Conservation (phyloP, 495 filamentous ascomycete species). For the Aspergillus bertholletiae region DNA sequence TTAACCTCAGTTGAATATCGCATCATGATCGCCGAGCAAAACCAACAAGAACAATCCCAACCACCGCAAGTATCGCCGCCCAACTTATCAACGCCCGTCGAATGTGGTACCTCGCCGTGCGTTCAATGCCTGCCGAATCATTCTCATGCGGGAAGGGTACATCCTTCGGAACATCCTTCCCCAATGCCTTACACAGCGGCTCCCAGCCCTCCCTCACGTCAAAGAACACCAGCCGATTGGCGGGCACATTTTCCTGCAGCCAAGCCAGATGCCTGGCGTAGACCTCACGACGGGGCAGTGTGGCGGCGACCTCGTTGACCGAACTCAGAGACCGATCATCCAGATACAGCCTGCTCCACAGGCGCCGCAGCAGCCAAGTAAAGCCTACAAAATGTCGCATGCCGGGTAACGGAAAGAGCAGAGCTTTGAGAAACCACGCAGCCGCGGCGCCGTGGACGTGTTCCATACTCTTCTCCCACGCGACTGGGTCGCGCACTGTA, state of each 20-base stretch:
- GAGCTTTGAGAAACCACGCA: slow-evolving; percentile 15
- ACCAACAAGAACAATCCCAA: neutral
- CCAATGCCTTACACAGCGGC: slow-evolving; percentile 46
- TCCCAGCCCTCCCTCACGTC: slow-evolving; percentile 47
- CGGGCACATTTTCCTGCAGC: slow-evolving; percentile 37
- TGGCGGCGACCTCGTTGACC: too few species aligned
- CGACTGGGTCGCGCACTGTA: slow-evolving; percentile 19
- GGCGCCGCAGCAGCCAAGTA: slow-evolving; percentile 7
- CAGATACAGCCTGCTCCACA: slow-evolving; percentile 22
- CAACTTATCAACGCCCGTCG: slow-evolving; percentile 17
- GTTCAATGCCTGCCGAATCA: slow-evolving; percentile 23
- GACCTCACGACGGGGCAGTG: neutral
- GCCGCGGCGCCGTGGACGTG: slow-evolving; percentile 8
- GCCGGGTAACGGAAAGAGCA: slow-evolving; percentile 23
- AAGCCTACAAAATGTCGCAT: slow-evolving; percentile 23
- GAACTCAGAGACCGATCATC: too few species aligned
- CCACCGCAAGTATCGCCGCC: slow-evolving; percentile 9
- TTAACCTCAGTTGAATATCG: too few species aligned
- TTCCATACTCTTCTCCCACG: slow-evolving; percentile 22
- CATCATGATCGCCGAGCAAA: too few species aligned
- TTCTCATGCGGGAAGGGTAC: slow-evolving; percentile 38
- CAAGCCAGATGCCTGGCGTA: slow-evolving; percentile 22
- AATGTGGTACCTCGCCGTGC: slow-evolving; percentile 14
- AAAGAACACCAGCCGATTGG: slow-evolving; percentile 43
- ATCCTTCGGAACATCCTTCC: slow-evolving; percentile 37